phyloP scores from a whole-genome alignment of 495 filamentous ascomycete species.

The Talaromyces proteolyticus region DNA sequence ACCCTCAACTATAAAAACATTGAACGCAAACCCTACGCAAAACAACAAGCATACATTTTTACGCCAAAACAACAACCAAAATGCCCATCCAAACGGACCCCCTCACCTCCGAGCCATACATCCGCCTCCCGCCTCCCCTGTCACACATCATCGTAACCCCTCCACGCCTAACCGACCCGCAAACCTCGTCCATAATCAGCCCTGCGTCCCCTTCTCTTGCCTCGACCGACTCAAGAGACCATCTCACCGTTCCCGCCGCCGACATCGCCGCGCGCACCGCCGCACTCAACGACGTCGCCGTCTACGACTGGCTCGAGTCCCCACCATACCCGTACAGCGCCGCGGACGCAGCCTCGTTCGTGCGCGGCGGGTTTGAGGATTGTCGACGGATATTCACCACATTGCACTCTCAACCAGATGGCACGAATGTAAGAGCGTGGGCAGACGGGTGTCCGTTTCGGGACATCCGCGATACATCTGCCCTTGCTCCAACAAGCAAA shows the following conservation, averaged over 20 bases:
- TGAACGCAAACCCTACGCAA: background rate
- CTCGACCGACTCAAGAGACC: background rate
- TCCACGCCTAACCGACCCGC: slow-evolving; percentile 7
- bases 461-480: slow-evolving; percentile 15
- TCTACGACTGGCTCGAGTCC: slow-evolving; percentile 12
- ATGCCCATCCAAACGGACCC: slow-evolving; percentile 15
- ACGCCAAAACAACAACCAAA: background rate
- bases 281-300: slow-evolving; percentile 15
- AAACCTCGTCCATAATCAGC: too few species aligned
- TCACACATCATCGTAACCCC: slow-evolving; percentile 24
- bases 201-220: background rate
- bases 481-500: background rate
- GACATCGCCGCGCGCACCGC: slow-evolving; percentile 1
- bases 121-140: slow-evolving; percentile 17
- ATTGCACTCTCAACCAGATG: background rate
- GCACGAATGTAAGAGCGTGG: background rate
- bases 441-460: slow-evolving; percentile 18
- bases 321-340: slow-evolving; percentile 17
- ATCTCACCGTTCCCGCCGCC: slow-evolving; percentile 2
- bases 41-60: too few species aligned
- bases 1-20: background rate
- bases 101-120: slow-evolving; percentile 16
- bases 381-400: background rate
- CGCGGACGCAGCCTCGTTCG: slow-evolving; percentile 10
- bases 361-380: background rate